These are phyloP conservation scores for Erysimum cheiri DNA, from an alignment of 441 rosid species.

Conservation along the genomic window DNA sequence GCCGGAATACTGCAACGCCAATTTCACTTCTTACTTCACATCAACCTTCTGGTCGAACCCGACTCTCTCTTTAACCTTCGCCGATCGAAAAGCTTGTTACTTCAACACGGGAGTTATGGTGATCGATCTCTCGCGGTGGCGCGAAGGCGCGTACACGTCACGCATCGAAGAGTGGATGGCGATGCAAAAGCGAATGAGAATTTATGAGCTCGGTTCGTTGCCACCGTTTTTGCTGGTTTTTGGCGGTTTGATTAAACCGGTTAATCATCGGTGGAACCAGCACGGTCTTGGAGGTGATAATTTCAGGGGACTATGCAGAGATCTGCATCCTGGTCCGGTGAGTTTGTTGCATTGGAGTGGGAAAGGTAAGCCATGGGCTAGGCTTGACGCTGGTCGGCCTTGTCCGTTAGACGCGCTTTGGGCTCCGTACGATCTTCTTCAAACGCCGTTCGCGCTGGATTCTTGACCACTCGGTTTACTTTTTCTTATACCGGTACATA, in stretches of 20 bases:
- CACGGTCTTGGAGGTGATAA: conserved; percentile 95
- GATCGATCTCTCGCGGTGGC: conserved; percentile 86
- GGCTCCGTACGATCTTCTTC: conserved; percentile 94
- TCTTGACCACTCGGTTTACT: conserved; percentile 51
- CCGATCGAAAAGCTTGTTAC: conserved; percentile 66
- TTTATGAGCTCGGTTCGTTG: conserved; percentile 85
- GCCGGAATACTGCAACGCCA: conserved; percentile 92
- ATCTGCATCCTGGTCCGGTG: conserved; percentile 91
- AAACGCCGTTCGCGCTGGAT: conserved; percentile 74
- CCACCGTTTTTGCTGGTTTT: conserved; percentile 89
- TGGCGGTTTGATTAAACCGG: conserved; percentile 78
- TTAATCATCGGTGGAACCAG: conserved; percentile 90
- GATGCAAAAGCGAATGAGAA: conserved; percentile 81
- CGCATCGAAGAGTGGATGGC: conserved; percentile 98
- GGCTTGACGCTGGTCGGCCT: conserved; percentile 82
- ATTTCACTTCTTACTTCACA: conserved; percentile 89
- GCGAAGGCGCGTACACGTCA: conserved; percentile 69
- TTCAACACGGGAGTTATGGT: conserved; percentile 98
- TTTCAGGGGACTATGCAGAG: conserved; percentile 76
- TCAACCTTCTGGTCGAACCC: conserved; percentile 90
- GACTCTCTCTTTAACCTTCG: conserved; percentile 69
- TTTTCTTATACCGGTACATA: conserved; percentile 36
- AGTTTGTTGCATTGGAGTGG: conserved; percentile 98
- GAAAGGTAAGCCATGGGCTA: conserved; percentile 97
- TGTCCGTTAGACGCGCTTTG: conserved; percentile 93